A percentile compares a stretch with the other conserved stretches of the same genome.
These are phyloP conservation scores for Boletellus ananiceps DNA, from an alignment of 768 basidiomycete species.

Conservation along the genomic window DNA sequence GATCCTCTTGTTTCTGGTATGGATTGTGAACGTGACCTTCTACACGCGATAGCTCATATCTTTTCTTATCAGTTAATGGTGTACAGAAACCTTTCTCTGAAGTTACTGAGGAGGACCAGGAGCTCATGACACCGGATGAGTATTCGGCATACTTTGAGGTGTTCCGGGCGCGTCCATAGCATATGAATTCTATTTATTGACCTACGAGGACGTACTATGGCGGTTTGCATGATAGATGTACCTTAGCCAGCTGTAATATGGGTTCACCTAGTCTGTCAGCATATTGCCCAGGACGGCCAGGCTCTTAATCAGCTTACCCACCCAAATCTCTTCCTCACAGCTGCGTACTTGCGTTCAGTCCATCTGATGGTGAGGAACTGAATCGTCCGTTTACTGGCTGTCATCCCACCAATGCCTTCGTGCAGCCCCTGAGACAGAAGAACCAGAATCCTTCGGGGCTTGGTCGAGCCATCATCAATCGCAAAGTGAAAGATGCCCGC, in stretches of 20 bases:
- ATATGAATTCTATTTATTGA: conserved; percentile 5
- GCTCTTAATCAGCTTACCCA: conserved; percentile 16
- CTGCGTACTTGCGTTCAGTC: not conserved
- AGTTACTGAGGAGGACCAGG: conserved; percentile 90
- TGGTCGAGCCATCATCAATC: conserved; percentile 94
- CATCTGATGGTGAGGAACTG: conserved; percentile 12
- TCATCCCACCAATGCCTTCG: not conserved
- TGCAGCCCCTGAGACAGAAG: conserved; percentile 53
- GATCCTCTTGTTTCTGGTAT: conserved; percentile 69
- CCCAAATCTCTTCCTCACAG: not conserved
- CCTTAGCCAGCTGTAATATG: conserved; percentile 2
- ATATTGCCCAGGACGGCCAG: conserved; percentile 10
- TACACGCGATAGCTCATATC: not conserved
- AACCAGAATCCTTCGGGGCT: conserved; percentile 76
- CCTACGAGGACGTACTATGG: conserved; percentile 1
- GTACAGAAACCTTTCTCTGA: conserved; percentile 65
- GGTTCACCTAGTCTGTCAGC: not conserved
- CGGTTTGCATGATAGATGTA: conserved; percentile 15
- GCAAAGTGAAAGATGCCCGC: conserved; percentile 47
- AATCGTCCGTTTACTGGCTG: not conserved
- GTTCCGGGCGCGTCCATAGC: conserved; percentile 43
- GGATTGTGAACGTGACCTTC: conserved; percentile 16
- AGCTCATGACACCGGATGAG: conserved; percentile 90
- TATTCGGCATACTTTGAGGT: conserved; percentile 79
- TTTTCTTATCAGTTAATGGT: conserved; percentile 61